Percentiles rank a stretch among this genome's conserved stretches.
Evolutionary conservation across 169 alveolate genomes (phyloP).

Genomic region (Plasmodium relictum): DNA sequence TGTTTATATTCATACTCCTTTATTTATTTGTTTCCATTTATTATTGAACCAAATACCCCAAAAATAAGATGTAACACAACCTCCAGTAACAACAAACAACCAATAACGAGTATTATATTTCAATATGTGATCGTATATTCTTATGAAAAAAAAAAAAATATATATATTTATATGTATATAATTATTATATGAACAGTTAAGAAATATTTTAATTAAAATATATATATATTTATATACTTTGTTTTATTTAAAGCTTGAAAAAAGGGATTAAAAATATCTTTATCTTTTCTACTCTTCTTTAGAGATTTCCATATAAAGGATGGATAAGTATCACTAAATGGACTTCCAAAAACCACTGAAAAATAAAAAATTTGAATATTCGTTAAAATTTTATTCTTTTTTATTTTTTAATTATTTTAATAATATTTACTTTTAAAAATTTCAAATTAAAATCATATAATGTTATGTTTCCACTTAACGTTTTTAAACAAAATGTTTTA

Average conservation of each 20-base stretch:
- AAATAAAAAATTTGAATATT: not conserved
- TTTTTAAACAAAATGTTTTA: no score
- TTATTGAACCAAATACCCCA: conserved; percentile 76
- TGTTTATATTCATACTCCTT: conserved; percentile 35
- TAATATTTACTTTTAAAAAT: no score
- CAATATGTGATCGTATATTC: conserved; percentile 72
- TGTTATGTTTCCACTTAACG: no score
- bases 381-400: no score
- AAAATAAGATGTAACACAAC: conserved; percentile 74
- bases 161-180: not conserved
- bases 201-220: not conserved
- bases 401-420: no score
- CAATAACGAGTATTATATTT: conserved; percentile 66
- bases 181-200: not conserved
- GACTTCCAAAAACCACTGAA: conserved; percentile 77
- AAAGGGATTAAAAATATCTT: conserved; percentile 75
- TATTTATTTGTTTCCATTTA: conserved; percentile 60
- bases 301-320: conserved; percentile 70
- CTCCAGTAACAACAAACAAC: conserved; percentile 66
- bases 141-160: conserved; percentile 9
- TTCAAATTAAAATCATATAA: no score
- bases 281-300: conserved; percentile 67
- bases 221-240: conserved; percentile 12
- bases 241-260: conserved; percentile 62
- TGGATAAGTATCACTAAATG: conserved; percentile 76